These are phyloP conservation scores for Trichoderma gamsii DNA, from an alignment of 495 filamentous ascomycete species.

Conservation along the genomic window DNA sequence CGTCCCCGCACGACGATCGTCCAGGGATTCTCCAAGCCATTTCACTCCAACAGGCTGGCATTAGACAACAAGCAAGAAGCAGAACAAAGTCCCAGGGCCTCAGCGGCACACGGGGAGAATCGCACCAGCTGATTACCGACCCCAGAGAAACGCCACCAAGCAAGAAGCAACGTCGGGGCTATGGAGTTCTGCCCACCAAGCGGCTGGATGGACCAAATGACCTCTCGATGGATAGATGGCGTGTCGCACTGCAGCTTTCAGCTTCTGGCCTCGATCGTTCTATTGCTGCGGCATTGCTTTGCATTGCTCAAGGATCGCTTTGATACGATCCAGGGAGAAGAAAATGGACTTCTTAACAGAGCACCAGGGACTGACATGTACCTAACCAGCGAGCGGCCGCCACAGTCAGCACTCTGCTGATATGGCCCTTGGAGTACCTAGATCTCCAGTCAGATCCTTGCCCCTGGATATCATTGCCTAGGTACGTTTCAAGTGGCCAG, in stretches of 20 bases:
- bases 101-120: background rate
- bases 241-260: slow-evolving; percentile 5
- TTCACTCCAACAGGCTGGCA: background rate
- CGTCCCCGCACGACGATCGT: slow-evolving; percentile 11
- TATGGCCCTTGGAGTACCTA: background rate
- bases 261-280: slow-evolving; percentile 1
- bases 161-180: background rate
- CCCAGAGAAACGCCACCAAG: background rate
- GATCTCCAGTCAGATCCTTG: slow-evolving; percentile 2
- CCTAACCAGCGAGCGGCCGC: background rate
- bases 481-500: background rate
- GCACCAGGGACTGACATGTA: background rate
- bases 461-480: background rate
- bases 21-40: slow-evolving; percentile 11
- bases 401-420: background rate
- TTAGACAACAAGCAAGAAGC: background rate
- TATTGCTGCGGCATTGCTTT: background rate
- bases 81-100: background rate
- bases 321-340: background rate
- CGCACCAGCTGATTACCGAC: background rate
- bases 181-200: background rate
- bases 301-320: background rate
- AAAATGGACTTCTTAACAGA: background rate
- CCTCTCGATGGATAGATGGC: background rate
- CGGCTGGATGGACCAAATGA: background rate